Evolutionary conservation across 2,329 filamentous ascomycete genomes (phyloP), one percentile per base, ranked within the genome.

Genomic region (Thermomyces lanuginosus): DNA sequence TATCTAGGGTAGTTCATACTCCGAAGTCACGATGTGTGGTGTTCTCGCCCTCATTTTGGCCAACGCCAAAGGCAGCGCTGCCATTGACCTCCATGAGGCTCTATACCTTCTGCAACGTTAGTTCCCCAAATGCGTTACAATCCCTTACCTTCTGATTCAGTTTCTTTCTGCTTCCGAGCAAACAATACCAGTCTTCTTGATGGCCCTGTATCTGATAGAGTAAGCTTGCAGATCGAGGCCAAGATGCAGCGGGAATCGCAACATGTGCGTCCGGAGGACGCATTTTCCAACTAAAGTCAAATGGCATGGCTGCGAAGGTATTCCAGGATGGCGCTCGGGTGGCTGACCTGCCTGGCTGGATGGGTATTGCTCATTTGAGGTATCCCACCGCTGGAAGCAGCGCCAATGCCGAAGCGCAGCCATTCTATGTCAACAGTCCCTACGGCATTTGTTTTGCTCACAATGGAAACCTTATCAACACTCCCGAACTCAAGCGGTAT

Each of bases 311-410:
- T 21, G 69, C 75, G 38, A 79, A 75, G 48, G 82, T 92, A 40
- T 92, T 92, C 55, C 64, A 75, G 28, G 78, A 92, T 37, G 83
- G 81, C 38, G 66, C 70, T 32, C 69, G 77, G 35, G 64, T 84
- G 21, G 59, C 67, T 25, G 72, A 83, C 43, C 65, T 89, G 27
- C 77, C 81, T 8, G 83, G 83, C 17, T 86, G 71, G 53, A 84
- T 89, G 77, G 82, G 81, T 35, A 65, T 92, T 33, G 77, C 71
- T 21, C 84, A 93, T 53, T 55, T 93, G 40, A 66, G 84, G 49
- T 93, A 93, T 53, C 84, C 84, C 7, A 93, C 84, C 5, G 78
- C 79, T 8, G 84, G 84, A 31, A 89, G 75, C 49, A 79, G 76
- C 39, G 71, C 71, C 32, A 86, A 81, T 44, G 74, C 81, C 5